Conservation (phyloP, 495 filamentous ascomycete species). For the Podospora tetraspora region DNA sequence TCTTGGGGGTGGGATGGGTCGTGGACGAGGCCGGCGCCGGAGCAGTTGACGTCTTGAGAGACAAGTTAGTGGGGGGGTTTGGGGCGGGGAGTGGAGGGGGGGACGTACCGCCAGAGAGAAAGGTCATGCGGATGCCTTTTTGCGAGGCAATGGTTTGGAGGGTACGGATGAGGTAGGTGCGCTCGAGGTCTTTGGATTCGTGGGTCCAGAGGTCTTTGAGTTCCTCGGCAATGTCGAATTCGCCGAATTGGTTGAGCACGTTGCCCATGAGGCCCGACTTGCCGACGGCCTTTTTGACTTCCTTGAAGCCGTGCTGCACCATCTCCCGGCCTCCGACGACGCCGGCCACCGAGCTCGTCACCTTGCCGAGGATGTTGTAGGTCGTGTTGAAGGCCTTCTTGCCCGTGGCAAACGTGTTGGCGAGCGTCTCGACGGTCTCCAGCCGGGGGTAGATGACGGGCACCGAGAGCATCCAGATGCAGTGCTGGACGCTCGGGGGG, state of each 20-base stretch:
- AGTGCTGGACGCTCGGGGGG: conserved; percentile 91
- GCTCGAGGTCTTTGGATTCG: conserved; percentile 93
- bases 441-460: conserved; percentile 87
- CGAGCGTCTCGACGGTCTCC: conserved; percentile 83
- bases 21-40: conserved; percentile 89
- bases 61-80: conserved; percentile 7
- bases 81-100: not conserved
- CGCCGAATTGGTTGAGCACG: conserved; percentile 93
- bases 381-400: conserved; percentile 94
- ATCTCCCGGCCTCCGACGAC: conserved; percentile 91
- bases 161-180: conserved; percentile 93
- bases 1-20: conserved; percentile 85
- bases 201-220: conserved; percentile 97
- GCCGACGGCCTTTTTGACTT: conserved; percentile 92
- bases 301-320: conserved; percentile 84
- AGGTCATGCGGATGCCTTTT: conserved; percentile 92
- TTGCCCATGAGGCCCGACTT: conserved; percentile 92
- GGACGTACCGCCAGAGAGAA: conserved; percentile 70
- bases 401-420: conserved; percentile 84
- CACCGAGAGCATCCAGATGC: conserved; percentile 88
- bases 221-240: conserved; percentile 91
- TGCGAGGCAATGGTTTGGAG: conserved; percentile 91
- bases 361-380: conserved; percentile 91
- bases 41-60: conserved; percentile 73
- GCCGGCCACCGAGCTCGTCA: conserved; percentile 87